Conservation (phyloP, 2,329 filamentous ascomycete genomes). For the Paecilomyces sp. region DNA sequence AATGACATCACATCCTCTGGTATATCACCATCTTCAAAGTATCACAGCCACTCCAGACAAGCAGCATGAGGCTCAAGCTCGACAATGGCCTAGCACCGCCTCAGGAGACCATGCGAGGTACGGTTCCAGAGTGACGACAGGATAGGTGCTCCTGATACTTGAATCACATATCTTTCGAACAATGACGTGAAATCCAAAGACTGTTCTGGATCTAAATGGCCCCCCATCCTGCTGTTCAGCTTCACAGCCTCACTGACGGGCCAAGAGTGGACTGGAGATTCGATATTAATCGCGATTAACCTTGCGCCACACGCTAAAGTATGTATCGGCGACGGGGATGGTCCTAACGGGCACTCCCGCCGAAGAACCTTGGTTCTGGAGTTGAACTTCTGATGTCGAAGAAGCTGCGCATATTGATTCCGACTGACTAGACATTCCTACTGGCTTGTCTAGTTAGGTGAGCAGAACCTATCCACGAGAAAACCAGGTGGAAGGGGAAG, state of each 20-base stretch:
- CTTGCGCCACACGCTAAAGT: neutral
- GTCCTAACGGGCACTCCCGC: neutral
- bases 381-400: neutral
- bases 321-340: neutral
- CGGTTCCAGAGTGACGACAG: neutral
- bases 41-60: neutral
- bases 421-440: neutral
- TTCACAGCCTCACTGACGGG: neutral
- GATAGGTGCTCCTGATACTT: too few relatives aligned
- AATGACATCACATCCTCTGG: neutral
- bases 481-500: slow-evolving; percentile 7
- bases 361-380: neutral
- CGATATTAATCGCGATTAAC: neutral
- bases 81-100: neutral
- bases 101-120: neutral
- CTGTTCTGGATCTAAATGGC: neutral
- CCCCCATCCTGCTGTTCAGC: neutral
- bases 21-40: neutral
- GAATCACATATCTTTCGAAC: neutral
- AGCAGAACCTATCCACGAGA: slow-evolving; percentile 17
- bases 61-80: neutral
- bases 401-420: neutral
- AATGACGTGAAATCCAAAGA: neutral
- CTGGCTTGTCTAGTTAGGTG: slow-evolving; percentile 5
- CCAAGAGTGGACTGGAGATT: neutral